Base-by-base conservation (phyloP, 257 asterid species). In the Avicennia marina region DNA sequence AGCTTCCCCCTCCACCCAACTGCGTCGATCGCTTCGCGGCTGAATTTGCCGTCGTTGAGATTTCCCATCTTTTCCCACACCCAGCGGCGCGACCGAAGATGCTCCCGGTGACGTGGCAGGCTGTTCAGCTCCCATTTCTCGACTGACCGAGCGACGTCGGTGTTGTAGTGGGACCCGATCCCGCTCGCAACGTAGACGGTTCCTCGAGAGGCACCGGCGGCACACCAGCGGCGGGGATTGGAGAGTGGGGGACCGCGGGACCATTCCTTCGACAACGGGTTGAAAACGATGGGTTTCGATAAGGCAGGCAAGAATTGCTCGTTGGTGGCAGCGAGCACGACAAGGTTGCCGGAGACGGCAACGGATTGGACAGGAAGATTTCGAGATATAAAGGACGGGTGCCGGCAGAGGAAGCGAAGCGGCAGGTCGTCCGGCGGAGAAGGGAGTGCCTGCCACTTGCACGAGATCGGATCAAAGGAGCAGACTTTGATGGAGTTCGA, bases 221-320 rank as follows among this genome's bases (percentile, higher is more conserved):
- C 90, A 72, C 98, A 90, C 96, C 96, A 90, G 3, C 98, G 77
- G 2, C 96, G 84, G 0, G 98, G 95, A 4, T 72, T 12, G 12
- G 65, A 15, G 7, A 90, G 64, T 0, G 63, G 74, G 0, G 94
- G 98, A 0, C 95, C 96, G 19, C 40, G 64, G 12, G 29, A 16
- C 98, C 98, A 90, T 0, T 53, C 49, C 2, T 32, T 7, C 0
- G 63, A 49, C 8, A 29, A 0, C 2, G 98, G 84, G 39, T 77
- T 66, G 71, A 82, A 87, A 20, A 87, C 29, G 8, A 90, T 48
- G 1, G 96, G 96, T 7, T 61, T 62, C n/a, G 90, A 32, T 3
- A 90, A 51, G 21, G 94, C 96, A 7, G 98, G 98, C 0, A 56
- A 74, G 60, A 90, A 74, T 2, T 61, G 68, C 32, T 79, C 84